Evolutionary conservation across 2,329 filamentous ascomycete genomes (phyloP).

Genomic region (Aspergillus ruber): DNA sequence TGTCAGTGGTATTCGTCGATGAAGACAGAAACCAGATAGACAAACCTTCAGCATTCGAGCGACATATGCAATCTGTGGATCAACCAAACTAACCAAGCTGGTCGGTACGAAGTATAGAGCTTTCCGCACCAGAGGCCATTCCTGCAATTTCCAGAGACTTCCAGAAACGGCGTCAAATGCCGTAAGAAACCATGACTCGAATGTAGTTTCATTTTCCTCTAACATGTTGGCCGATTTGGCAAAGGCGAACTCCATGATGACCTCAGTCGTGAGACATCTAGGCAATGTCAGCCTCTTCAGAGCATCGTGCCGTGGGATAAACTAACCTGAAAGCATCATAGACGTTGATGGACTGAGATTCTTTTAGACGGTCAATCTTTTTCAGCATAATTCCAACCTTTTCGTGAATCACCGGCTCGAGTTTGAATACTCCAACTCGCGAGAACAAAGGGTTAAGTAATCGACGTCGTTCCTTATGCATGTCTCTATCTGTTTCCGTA

Average conservation of each 20-base stretch:
- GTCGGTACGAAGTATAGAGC: background rate
- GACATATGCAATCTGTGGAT: background rate
- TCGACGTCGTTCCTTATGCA: conserved; percentile 9
- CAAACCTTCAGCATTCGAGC: background rate
- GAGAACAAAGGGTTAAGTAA: conserved; percentile 14
- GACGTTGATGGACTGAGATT: background rate
- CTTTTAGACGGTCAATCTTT: conserved; percentile 1
- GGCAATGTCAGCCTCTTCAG: background rate
- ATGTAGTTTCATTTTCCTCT: background rate
- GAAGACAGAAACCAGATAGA: background rate
- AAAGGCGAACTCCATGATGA: conserved; percentile 6
- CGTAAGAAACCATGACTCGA: conserved; percentile 1
- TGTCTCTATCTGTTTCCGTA: conserved; percentile 4
- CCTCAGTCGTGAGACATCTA: conserved; percentile 4
- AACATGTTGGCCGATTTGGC: conserved; percentile 3
- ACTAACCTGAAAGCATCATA: conserved; percentile 4
- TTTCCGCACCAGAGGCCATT: background rate
- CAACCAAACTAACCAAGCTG: background rate
- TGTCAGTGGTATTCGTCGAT: background rate
- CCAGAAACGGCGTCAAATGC: conserved; percentile 1
- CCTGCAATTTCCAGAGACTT: background rate
- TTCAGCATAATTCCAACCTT: background rate
- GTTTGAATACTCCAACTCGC: conserved; percentile 6
- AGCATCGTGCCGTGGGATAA: background rate
- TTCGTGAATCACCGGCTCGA: conserved; percentile 2